A percentile compares a stretch with the other conserved stretches of the same genome.
These are phyloP conservation scores for Melaleuca alternifolia DNA, from an alignment of 345 rosid species.

Conservation along the genomic window DNA sequence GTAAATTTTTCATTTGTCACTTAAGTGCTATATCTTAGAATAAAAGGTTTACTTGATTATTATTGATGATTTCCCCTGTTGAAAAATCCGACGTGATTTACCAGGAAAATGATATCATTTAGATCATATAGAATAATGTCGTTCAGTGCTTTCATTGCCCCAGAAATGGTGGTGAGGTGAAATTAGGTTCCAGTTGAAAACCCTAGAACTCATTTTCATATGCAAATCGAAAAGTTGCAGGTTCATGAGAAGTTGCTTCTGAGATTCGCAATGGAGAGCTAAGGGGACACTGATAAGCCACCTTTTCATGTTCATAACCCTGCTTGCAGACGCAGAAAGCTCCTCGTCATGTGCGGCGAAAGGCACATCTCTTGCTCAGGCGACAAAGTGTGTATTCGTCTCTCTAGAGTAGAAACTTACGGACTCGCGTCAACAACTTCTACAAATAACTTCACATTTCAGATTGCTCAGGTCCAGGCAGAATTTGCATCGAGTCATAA, in stretches of 20 bases:
- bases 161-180: not conserved
- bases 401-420: not conserved
- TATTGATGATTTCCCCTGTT: not conserved
- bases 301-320: too few relatives aligned
- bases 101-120: rapidly evolving
- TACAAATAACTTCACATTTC: not conserved
- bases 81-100: not conserved
- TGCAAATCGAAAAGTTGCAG: not conserved
- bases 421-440: not conserved
- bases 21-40: rapidly evolving
- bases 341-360: not conserved
- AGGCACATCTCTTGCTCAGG: not conserved
- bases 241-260: not conserved
- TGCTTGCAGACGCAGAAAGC: not conserved
- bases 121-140: not conserved
- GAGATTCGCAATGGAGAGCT: not conserved
- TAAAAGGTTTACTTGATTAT: not conserved
- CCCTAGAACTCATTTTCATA: not conserved
- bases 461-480: not conserved
- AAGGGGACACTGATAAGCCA: too few relatives aligned
- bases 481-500: not conserved
- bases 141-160: not conserved
- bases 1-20: too few relatives aligned
- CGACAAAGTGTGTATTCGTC: not conserved
- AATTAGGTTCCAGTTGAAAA: not conserved